Conservation (phyloP, 2,329 filamentous ascomycete genomes). For the Trematosphaeria pertusa region DNA sequence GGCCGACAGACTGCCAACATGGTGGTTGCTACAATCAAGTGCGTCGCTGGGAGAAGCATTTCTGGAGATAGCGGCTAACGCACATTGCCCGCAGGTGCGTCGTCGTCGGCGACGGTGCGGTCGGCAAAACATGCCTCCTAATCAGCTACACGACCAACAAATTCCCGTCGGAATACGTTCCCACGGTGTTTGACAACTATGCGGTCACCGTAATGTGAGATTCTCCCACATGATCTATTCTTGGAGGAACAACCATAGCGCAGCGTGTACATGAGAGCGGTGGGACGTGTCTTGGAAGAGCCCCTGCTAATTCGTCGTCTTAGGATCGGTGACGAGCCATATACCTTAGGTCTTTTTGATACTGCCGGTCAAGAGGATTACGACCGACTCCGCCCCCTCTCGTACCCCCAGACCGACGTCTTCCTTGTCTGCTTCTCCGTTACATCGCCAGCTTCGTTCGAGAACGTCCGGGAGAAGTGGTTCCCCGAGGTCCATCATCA, state of each 20-base stretch:
- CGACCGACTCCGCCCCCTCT: constrained; percentile 92
- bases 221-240: constrained; percentile 7
- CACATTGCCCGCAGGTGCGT: constrained; percentile 89
- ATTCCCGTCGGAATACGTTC: constrained; percentile 99
- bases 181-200: constrained; percentile 99
- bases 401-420: constrained; percentile 97
- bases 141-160: constrained; percentile 99
- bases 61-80: constrained; percentile 4
- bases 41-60: constrained; percentile 20
- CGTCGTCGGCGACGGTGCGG: constrained; percentile 98
- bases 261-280: too few relatives aligned
- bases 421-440: constrained; percentile 99
- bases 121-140: constrained; percentile 98
- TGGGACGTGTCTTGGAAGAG: constrained; percentile 9
- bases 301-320: constrained; percentile 30
- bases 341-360: constrained; percentile 96
- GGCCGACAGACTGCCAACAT: constrained; percentile 28
- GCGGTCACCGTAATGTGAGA: constrained; percentile 98
- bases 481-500: constrained; percentile 99
- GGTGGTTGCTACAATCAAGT: constrained; percentile 53
- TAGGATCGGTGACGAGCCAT: constrained; percentile 99
- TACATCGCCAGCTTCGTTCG: constrained; percentile 95
- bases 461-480: constrained; percentile 99
- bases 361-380: constrained; percentile 99
- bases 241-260: not conserved